phyloP scores from a whole-genome alignment of 345 rosid genomes.

The Hibiscus tridactylites region DNA sequence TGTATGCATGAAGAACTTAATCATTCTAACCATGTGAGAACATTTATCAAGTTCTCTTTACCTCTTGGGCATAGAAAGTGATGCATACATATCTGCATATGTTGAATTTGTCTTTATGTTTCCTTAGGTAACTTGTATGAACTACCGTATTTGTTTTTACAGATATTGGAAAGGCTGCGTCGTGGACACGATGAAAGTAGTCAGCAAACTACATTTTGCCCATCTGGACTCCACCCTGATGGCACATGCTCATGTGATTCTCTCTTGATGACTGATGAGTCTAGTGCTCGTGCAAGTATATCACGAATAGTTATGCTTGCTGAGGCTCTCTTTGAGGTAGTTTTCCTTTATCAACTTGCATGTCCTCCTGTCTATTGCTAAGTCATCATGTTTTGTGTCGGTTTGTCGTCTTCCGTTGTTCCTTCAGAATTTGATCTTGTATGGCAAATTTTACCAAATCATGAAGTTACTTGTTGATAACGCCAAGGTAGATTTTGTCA shows the following conservation, averaged over 20 bases:
- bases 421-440: neutral
- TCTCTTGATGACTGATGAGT: constrained; percentile 32
- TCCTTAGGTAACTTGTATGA: neutral
- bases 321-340: constrained; percentile 74
- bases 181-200: constrained; percentile 38
- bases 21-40: neutral
- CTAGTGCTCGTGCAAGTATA: constrained; percentile 49
- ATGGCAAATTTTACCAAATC: neutral
- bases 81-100: neutral
- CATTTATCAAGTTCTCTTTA: neutral
- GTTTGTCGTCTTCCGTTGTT: neutral
- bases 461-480: neutral
- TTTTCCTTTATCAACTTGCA: constrained; percentile 4
- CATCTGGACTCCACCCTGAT: constrained; percentile 55
- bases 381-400: neutral
- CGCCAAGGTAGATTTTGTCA: neutral
- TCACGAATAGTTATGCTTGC: constrained; percentile 74
- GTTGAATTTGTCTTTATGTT: neutral
- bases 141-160: constrained; percentile 9
- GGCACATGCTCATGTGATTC: constrained; percentile 63
- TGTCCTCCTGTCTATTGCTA: neutral
- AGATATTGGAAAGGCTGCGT: constrained; percentile 62
- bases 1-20: neutral
- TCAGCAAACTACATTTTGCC: constrained; percentile 33
- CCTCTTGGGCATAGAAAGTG: neutral